Conservation (phyloP, 257 asterid genomes). For the Cinchona pubescens region DNA sequence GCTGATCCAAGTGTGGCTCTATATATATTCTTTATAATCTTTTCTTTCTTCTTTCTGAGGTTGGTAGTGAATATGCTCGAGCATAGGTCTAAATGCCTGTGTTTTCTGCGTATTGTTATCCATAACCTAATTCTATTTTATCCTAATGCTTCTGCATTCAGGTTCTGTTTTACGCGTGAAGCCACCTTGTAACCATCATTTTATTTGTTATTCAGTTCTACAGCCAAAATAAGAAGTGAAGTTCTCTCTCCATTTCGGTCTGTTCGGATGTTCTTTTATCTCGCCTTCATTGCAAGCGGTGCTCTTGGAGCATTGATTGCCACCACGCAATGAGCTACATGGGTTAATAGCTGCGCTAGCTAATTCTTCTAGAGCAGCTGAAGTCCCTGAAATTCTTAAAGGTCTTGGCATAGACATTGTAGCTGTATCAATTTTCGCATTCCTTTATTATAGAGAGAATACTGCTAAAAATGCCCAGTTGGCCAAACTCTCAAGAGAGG, state of each 20-base stretch:
- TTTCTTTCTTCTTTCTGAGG: not conserved
- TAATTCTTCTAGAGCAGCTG: slow-evolving; percentile 67
- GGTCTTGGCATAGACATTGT: slow-evolving; percentile 78
- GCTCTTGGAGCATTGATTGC: slow-evolving; percentile 84
- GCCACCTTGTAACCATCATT: slow-evolving; percentile 26
- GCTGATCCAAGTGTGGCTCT: not conserved
- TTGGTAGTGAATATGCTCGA: not conserved
- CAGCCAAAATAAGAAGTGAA: slow-evolving; percentile 85
- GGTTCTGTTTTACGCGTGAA: slow-evolving; percentile 24
- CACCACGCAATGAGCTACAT: slow-evolving; percentile 40
- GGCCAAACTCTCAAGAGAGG: slow-evolving; percentile 83
- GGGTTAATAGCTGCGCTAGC: slow-evolving; percentile 69
- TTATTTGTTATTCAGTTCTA: slow-evolving; percentile 56
- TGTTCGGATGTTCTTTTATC: slow-evolving; percentile 86
- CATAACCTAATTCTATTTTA: slow-evolving; percentile 7
- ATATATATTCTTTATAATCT: too few relatives aligned
- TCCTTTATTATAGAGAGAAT: slow-evolving; percentile 78
- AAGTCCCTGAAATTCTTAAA: slow-evolving; percentile 55
- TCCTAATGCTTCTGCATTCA: slow-evolving; percentile 12
- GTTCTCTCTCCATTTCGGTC: slow-evolving; percentile 91
- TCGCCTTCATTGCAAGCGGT: slow-evolving; percentile 82
- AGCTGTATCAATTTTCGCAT: slow-evolving; percentile 68
- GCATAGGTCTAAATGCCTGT: not conserved
- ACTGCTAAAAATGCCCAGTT: slow-evolving; percentile 73
- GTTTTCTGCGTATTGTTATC: not conserved